Evolutionary conservation across 2,329 filamentous ascomycete species (phyloP), one percentile per base, ranked within the genome.

Genomic region (Venturia aucupariae): DNA sequence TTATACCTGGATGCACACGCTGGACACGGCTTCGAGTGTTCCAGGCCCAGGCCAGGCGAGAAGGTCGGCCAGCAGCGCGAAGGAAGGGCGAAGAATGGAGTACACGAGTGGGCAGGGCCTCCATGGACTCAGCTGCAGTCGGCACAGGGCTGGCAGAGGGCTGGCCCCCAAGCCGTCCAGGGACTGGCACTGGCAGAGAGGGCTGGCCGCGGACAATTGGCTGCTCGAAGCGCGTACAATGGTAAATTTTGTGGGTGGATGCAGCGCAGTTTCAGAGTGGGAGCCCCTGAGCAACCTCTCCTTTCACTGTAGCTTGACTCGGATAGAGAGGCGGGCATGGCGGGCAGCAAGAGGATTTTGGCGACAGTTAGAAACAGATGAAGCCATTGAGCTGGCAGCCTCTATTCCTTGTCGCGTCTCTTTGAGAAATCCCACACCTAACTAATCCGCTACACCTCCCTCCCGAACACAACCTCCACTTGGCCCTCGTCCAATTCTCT

Each of bases 391-490:
- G 42, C 42, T 46, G 42, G 42, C 42, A 51, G 22, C 27, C 22
- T 27, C 22, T 51, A 51, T 51, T 51, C 46, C 46, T 27, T 51
- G 46, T 48, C 44, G 19, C 19, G 8, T 48, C 19, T n/a, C n/a
- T n/a, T n/a, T n/a, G n/a, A 4, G 22, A 7, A 27, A 10, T 51
- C 22, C 46, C 46, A 51, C 22, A 51, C 5, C 46, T 11, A 51
- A 24, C 46, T 51, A 51, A 51, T 51, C 46, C 46, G 46, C 46
- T 51, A 57, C 61, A 62, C 41, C 41, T 35, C 17, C 19, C 39
- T 32, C n/a, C n/a, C n/a, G n/a, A n/a, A 24, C 30, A 35, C 63
- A 35, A 17, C 55, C 13, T 13, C 30, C 15, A 22, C 60, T 7
- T 22, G n/a, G 24, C 46, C 19, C 22, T 51, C 22, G 22, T 22